These are phyloP conservation scores for Pseudocercospora cruenta DNA, from an alignment of 2,329 filamentous ascomycete species.

Conservation along the genomic window DNA sequence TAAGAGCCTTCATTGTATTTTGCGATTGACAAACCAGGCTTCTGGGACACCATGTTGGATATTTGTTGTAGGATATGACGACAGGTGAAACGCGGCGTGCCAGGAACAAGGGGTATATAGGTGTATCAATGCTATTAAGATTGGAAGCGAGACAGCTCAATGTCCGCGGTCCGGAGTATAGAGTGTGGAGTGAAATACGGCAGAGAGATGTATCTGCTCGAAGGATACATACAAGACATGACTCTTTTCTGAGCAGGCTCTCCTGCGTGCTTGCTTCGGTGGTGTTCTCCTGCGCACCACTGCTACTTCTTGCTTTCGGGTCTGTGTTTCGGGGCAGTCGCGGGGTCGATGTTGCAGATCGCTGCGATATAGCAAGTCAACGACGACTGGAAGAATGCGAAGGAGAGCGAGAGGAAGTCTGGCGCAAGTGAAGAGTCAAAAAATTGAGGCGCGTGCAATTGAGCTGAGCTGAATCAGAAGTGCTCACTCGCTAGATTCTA, in stretches of 20 bases:
- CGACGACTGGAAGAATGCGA: not conserved
- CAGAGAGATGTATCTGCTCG: not conserved
- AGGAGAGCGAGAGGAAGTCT: not conserved
- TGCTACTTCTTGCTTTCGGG: not conserved
- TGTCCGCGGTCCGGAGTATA: not conserved
- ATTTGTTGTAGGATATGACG: conserved; percentile 16
- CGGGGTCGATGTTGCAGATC: not conserved
- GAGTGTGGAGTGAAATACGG: not conserved
- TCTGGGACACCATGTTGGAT: conserved; percentile 17
- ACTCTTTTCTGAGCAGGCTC: conserved; percentile 7
- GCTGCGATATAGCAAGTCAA: not conserved
- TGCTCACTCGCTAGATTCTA: not conserved
- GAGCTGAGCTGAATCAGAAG: not conserved
- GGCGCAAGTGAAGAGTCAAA: no score
- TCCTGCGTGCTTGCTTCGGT: conserved; percentile 4
- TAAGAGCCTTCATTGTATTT: conserved; percentile 15
- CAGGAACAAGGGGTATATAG: conserved; percentile 19
- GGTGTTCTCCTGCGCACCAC: not conserved
- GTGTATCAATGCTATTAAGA: conserved; percentile 14
- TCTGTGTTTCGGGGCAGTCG: not conserved
- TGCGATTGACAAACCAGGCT: conserved; percentile 5
- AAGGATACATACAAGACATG: conserved; percentile 23
- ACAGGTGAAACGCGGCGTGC: conserved; percentile 20
- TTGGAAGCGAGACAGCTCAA: conserved; percentile 4
- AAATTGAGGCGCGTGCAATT: no score